Evolutionary conservation across 2,329 filamentous ascomycete species (phyloP).

Genomic region (Pseudocercospora musae): DNA sequence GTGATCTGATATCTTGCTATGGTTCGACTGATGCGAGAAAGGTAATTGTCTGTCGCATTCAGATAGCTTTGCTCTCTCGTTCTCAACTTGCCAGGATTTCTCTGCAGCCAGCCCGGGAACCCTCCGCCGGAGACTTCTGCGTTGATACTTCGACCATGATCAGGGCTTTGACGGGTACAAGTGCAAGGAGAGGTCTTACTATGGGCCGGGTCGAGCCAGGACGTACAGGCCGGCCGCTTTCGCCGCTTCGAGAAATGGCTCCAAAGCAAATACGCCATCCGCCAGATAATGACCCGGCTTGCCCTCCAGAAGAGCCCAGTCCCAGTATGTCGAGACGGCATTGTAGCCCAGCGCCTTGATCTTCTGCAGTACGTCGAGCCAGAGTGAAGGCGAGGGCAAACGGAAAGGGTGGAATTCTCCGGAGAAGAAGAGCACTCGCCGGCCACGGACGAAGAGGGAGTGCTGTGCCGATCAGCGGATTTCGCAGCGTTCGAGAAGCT

Average conservation of each 20-base stretch:
- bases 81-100: constrained; percentile 62
- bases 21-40: constrained; percentile 58
- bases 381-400: constrained; percentile 59
- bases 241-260: constrained; percentile 75
- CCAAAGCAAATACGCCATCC: constrained; percentile 68
- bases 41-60: constrained; percentile 65
- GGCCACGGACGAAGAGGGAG: constrained; percentile 66
- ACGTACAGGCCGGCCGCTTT: constrained; percentile 71
- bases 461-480: constrained; percentile 37
- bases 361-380: constrained; percentile 76
- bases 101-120: constrained; percentile 75
- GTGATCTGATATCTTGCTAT: constrained; percentile 78
- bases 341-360: constrained; percentile 79
- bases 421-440: constrained; percentile 68
- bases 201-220: constrained; percentile 51
- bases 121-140: constrained; percentile 74
- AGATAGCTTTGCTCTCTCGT: constrained; percentile 62
- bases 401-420: constrained; percentile 72
- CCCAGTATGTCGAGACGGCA: constrained; percentile 72
- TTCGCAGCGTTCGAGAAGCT: neutral
- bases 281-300: constrained; percentile 66
- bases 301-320: constrained; percentile 76
- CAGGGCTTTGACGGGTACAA: neutral
- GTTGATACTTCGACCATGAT: constrained; percentile 56
- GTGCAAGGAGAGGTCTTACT: constrained; percentile 2